Evolutionary conservation across 2,329 filamentous ascomycete genomes (phyloP).

Genomic region (Keithomyces neogunnii): DNA sequence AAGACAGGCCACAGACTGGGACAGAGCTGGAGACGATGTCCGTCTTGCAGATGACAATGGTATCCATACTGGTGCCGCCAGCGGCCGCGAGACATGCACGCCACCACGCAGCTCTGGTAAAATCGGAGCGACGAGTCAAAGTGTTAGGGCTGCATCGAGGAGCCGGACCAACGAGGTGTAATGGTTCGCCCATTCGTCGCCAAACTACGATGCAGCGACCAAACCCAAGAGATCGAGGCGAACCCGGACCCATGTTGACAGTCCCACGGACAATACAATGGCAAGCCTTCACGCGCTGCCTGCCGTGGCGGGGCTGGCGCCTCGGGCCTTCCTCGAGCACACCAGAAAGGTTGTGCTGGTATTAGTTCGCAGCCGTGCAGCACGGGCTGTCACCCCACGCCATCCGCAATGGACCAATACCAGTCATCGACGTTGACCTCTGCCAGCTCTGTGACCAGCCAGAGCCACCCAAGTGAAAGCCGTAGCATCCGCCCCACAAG

Average conservation of each 20-base stretch:
- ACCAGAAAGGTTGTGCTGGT: neutral
- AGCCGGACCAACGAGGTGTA: neutral
- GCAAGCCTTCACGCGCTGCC: neutral
- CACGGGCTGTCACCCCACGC: neutral
- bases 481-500: slow-evolving; percentile 4
- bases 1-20: neutral
- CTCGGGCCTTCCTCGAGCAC: neutral
- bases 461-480: neutral
- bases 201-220: neutral
- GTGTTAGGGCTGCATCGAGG: neutral
- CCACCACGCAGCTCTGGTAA: neutral
- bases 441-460: too few relatives aligned
- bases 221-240: neutral
- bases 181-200: neutral
- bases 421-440: neutral
- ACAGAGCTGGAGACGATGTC: neutral
- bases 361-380: neutral
- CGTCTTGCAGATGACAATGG: neutral
- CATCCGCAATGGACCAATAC: neutral
- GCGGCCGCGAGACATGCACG: neutral
- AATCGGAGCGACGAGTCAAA: neutral
- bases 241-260: neutral
- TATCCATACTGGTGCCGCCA: slow-evolving; percentile 1
- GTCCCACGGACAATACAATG: too few relatives aligned
- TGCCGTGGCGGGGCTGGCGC: slow-evolving; percentile 4